A percentile compares a stretch with the other conserved stretches of the same genome.
Conservation (phyloP, 1,284 basidiomycete species). For the Leucocoprinus gongylophorus region DNA sequence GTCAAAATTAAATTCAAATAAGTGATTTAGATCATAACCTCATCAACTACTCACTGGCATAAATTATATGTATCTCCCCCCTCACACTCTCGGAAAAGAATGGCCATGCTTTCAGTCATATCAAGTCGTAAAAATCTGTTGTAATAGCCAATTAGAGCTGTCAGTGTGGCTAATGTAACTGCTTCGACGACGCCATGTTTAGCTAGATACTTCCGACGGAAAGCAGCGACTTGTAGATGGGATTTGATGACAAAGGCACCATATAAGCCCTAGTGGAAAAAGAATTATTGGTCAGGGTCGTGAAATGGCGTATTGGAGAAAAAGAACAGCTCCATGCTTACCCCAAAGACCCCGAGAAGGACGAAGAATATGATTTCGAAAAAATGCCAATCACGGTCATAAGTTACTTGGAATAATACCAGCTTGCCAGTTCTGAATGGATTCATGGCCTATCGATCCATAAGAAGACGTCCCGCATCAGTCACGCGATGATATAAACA, state of each 20-base stretch:
- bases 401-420: slow-evolving; percentile 96
- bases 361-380: slow-evolving; percentile 98
- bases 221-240: slow-evolving; percentile 91
- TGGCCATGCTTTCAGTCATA: slow-evolving; percentile 97
- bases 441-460: slow-evolving; percentile 75
- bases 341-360: slow-evolving; percentile 92
- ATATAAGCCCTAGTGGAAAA: slow-evolving; percentile 72
- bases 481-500: slow-evolving; percentile 27
- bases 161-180: slow-evolving; percentile 78
- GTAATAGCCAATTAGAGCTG: slow-evolving; percentile 88
- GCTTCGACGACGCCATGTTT: slow-evolving; percentile 87
- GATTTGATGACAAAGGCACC: slow-evolving; percentile 97
- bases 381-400: slow-evolving; percentile 98
- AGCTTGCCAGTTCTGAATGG: slow-evolving; percentile 98
- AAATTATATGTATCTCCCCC: slow-evolving; percentile 88
- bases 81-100: slow-evolving; percentile 95
- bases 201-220: slow-evolving; percentile 84
- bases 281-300: neutral
- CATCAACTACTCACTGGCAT: slow-evolving; percentile 74
- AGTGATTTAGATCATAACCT: neutral
- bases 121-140: slow-evolving; percentile 96
- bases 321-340: slow-evolving; percentile 32
- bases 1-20: slow-evolving; percentile 3
- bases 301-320: slow-evolving; percentile 5
- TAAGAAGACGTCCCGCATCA: slow-evolving; percentile 2